Base-by-base conservation (phyloP, 352 stramenopile species). In the Globisporangium spiculum region DNA sequence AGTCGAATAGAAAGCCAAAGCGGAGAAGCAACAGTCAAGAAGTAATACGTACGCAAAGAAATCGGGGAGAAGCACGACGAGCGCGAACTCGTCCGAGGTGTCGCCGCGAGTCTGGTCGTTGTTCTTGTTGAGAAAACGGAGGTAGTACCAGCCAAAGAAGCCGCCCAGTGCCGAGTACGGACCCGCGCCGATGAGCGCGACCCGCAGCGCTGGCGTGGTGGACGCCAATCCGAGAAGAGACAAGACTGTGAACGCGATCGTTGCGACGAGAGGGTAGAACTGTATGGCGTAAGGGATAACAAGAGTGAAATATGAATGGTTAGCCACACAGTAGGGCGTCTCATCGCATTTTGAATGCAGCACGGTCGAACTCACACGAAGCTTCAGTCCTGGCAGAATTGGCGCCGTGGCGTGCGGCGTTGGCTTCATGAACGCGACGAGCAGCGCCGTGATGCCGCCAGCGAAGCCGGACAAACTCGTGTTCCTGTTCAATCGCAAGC, bases 101-200 rank as follows among this genome's bases (percentile, higher is more conserved):
- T 96, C 80, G 4, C 88, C 88, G n/a, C 88, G 62, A 6, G 79
- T 88, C 27, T 81, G 74, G 41, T 94, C 88, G 20, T 69, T 63
- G 69, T 94, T 96, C 68, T 89, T 91, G 68, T 87, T 84, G 18
- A 94, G 71, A 67, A 95, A 95, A 30, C 88, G 88, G 27, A 96
- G 78, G 69, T 93, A 94, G 67, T 89, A 94, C 88, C 88, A 96
- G 14, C 86, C 86, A 65, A 94, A 89, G 73, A 78, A 96, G 58
- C 84, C 82, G 26, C 88, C 88, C 20, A 92, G 77, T 14, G 89
- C 59, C 30, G 88, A 89, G 63, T 86, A 94, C 14, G 88, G 88
- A 0, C 86, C 88, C 27, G 88, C 85, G 64, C 85, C 86, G 53
- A 91, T 68, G 3, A 94, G 68, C 18, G 83, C 77, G 4, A 70